Base-by-base conservation (phyloP, 495 filamentous ascomycete species). In the Neurospora sp. region DNA sequence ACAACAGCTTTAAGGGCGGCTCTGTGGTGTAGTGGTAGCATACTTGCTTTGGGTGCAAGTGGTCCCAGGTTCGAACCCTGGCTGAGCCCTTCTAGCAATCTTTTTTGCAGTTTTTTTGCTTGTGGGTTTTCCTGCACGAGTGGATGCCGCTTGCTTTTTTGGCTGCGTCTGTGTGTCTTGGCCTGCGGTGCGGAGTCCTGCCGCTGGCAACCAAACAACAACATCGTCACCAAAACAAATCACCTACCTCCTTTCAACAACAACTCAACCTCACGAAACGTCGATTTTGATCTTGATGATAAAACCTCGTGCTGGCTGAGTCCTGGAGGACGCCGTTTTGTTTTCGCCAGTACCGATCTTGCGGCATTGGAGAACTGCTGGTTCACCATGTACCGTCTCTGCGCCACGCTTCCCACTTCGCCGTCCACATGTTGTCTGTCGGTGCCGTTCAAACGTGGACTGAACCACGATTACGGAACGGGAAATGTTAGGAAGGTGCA, bases 21-120 rank as follows among this genome's bases (percentile, higher is more conserved):
- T 65, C 53, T 65, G 53, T 65, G 53, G 53, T 65, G 53, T 65
- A 65, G 53, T 65, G 53, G 53, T 65, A 65, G 53, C 53, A 65
- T 65, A 65, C 53, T 65, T 65, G 53, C 53, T 65, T 65, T 65
- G 53, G 53, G 53, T 65, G 53, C 53, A 65, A 42, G 69, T 72
- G 59, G 53, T 65, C 53, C 53, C 53, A 65, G 53, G 53, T 65
- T 65, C 53, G 53, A 65, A 65, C 53, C 53, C 53, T 65, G 53
- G 53, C 53, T 65, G 53, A 65, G 53, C 53, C 53, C 53, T 65
- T 65, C 53, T 65, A 65, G 53, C 53, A 65, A 16, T 35, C 7
- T 16, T 53, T 16, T 27, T 27, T 27, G 27, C 22, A 27, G 1
- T 27, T 27, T 27, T 18, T 22, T 10, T 5, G 20, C 20, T 53